Conservation (phyloP, 805 yeast species). For the Blastobotrys robertii region DNA sequence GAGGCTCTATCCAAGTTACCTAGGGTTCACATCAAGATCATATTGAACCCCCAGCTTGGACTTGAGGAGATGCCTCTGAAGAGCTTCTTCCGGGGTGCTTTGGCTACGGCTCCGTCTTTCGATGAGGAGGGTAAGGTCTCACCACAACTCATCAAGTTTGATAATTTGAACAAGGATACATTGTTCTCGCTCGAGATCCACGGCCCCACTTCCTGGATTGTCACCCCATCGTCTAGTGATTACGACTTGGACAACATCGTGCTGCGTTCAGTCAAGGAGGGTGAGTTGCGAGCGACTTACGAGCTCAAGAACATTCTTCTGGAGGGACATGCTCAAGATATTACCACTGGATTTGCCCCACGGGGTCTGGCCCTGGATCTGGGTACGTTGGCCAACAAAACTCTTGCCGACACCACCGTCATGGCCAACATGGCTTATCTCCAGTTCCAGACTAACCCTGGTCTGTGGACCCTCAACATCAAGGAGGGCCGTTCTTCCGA, state of each 20-base stretch:
- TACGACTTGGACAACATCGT: conserved; percentile 58
- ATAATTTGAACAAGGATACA: conserved; percentile 40
- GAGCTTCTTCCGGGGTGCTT: conserved; percentile 47
- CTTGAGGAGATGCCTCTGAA: conserved; percentile 39
- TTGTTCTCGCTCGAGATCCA: conserved; percentile 49
- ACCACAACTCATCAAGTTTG: conserved; percentile 30
- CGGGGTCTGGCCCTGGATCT: conserved; percentile 44
- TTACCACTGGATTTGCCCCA: conserved; percentile 33
- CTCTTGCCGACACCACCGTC: conserved; percentile 47
- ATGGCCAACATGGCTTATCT: conserved; percentile 80
- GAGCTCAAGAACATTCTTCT: conserved; percentile 46
- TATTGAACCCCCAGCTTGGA: conserved; percentile 47
- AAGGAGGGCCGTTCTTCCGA: conserved; percentile 35
- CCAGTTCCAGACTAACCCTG: conserved; percentile 68
- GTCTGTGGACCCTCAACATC: conserved; percentile 48
- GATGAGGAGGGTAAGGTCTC: conserved; percentile 21
- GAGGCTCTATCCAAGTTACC: conserved; percentile 33
- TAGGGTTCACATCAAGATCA: conserved; percentile 43
- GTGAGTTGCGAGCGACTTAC: conserved; percentile 36
- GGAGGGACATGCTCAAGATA: conserved; percentile 60
- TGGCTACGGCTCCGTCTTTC: conserved; percentile 28
- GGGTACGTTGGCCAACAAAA: conserved; percentile 18
- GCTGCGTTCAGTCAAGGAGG: conserved; percentile 29
- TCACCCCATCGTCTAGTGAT: conserved; percentile 38
- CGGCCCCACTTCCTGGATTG: conserved; percentile 61